Evolutionary conservation across 768 basidiomycete genomes (phyloP).

Genomic region (Tricholoma sp.): DNA sequence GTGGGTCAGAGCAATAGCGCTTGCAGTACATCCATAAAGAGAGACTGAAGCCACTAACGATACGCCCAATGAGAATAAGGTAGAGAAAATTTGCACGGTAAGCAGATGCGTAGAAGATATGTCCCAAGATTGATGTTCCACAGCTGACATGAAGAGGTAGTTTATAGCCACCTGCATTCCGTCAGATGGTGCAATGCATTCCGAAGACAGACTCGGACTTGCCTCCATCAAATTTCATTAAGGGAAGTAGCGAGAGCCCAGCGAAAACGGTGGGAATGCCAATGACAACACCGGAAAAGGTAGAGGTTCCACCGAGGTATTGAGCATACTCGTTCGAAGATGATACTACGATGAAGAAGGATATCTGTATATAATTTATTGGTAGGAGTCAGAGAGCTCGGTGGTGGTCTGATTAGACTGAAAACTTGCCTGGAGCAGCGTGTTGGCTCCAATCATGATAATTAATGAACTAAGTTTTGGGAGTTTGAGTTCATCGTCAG

Average conservation of each 20-base stretch:
- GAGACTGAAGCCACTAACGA: slow-evolving; percentile 56
- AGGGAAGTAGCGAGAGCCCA: slow-evolving; percentile 51
- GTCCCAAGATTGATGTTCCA: slow-evolving; percentile 45
- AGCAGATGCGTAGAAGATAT: slow-evolving; percentile 57
- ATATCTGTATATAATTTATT: slow-evolving; percentile 32
- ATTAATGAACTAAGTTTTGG: slow-evolving; percentile 41
- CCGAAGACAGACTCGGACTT: neutral
- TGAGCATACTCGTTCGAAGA: slow-evolving; percentile 61
- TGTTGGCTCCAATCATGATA: slow-evolving; percentile 40
- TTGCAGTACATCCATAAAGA: slow-evolving; percentile 65
- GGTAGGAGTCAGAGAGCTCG: neutral
- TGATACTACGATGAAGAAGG: slow-evolving; percentile 68
- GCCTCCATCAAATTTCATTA: slow-evolving; percentile 56
- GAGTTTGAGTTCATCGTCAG: slow-evolving; percentile 35
- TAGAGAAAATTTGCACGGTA: slow-evolving; percentile 58
- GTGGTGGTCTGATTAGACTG: neutral
- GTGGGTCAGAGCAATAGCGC: slow-evolving; percentile 64
- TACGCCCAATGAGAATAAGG: slow-evolving; percentile 67
- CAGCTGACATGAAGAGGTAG: slow-evolving; percentile 53
- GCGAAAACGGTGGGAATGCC: slow-evolving; percentile 65
- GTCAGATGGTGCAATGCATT: neutral
- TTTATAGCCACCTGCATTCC: slow-evolving; percentile 44
- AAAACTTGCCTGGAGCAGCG: slow-evolving; percentile 16
- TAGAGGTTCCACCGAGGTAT: slow-evolving; percentile 59
- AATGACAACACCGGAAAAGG: slow-evolving; percentile 63